Conservation (phyloP, 345 rosid genomes). For the Bruguiera parviflora region DNA sequence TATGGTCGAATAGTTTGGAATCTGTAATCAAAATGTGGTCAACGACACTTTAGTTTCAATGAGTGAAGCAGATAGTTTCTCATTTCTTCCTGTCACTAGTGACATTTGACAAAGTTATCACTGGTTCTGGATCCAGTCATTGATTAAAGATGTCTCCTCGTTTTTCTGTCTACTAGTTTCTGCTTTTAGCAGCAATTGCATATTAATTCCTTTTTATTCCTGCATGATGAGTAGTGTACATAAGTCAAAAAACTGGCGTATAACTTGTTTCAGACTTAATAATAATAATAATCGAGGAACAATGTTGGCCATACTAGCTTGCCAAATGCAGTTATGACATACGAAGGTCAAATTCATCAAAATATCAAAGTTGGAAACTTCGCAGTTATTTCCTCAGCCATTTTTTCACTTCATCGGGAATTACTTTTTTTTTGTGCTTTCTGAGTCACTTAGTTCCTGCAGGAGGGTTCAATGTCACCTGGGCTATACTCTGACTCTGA, state of each 20-base stretch:
- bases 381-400: background rate
- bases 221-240: background rate
- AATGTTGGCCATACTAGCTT: background rate
- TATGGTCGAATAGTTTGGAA: background rate
- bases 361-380: background rate
- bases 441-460: constrained; percentile 33
- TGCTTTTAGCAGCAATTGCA: background rate
- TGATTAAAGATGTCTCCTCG: background rate
- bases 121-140: background rate
- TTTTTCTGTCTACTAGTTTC: background rate
- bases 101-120: background rate
- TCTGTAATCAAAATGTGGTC: too few relatives aligned
- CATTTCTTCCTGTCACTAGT: too few relatives aligned
- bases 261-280: background rate
- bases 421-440: constrained; percentile 8
- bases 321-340: too few relatives aligned
- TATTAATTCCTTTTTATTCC: background rate
- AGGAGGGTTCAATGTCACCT: constrained; percentile 76
- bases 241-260: background rate
- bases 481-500: constrained; percentile 81
- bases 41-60: too few relatives aligned
- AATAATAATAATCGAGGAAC: background rate
- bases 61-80: too few relatives aligned
- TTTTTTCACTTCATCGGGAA: background rate
- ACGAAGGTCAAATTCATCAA: background rate